Conservation (phyloP, 139 green algal species). For the Tetraselmis chui region DNA sequence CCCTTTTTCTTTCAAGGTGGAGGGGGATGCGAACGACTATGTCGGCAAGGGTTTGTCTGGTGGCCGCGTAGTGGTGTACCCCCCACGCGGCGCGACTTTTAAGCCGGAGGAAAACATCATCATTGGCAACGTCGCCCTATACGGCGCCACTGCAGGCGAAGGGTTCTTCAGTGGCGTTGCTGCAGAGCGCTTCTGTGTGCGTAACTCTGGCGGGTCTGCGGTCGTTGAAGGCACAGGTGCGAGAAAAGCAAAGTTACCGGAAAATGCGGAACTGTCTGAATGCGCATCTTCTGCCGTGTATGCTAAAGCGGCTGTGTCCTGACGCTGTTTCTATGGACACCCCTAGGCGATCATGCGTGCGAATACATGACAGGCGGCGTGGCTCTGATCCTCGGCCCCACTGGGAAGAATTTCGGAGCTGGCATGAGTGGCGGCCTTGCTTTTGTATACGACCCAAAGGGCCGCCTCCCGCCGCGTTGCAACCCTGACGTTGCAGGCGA, state of each 20-base stretch:
- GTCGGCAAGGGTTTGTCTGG: conserved; percentile 88
- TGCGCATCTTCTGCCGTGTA: too few relatives aligned
- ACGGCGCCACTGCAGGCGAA: conserved; percentile 80
- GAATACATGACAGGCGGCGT: conserved; percentile 97
- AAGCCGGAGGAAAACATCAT: conserved; percentile 82
- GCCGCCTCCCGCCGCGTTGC: conserved; percentile 44
- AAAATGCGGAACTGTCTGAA: too few relatives aligned
- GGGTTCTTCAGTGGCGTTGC: conserved; percentile 86
- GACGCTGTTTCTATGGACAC: neutral
- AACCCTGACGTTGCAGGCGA: conserved; percentile 67
- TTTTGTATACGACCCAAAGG: conserved; percentile 80
- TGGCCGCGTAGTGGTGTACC: conserved; percentile 70
- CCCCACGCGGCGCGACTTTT: conserved; percentile 57
- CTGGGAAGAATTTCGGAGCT: conserved; percentile 91
- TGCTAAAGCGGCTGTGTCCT: too few relatives aligned
- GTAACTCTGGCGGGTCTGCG: conserved; percentile 74
- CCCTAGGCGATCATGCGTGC: conserved; percentile 77
- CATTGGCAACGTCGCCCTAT: conserved; percentile 91
- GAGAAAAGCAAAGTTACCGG: too few relatives aligned
- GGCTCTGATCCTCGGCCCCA: conserved; percentile 77
- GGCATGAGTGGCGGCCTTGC: conserved; percentile 88
- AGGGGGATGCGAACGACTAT: conserved; percentile 94
- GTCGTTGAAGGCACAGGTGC: conserved; percentile 85
- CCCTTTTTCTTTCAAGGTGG: too few relatives aligned
- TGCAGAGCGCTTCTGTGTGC: conserved; percentile 84